Base-by-base conservation (phyloP, 768 basidiomycete genomes). In the Rhodocollybia butyracea region DNA sequence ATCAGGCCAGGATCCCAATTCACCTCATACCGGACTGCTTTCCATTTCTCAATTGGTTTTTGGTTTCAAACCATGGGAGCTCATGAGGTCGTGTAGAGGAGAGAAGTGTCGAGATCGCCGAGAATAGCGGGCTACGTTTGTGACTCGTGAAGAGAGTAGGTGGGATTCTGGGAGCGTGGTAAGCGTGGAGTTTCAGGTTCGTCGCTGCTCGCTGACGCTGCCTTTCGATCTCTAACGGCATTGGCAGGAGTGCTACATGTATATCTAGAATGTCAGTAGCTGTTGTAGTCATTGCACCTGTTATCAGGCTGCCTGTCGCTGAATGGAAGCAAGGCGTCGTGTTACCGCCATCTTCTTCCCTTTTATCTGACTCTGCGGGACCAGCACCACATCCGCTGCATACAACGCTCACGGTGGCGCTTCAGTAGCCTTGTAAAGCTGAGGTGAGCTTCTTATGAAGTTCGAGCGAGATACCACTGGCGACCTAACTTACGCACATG, bases 61-160 rank as follows among this genome's bases (percentile, higher is more conserved):
- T 15, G 46, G 46, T 21, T 5, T 17, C n/a, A 30, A 27, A 7
- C 19, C n/a, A 31, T 24, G 56, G 1, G 45, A n/a, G 17, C 54
- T 17, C 15, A 58, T 32, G 1, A 63, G 48, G 21, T 61, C 22
- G 27, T 65, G 63, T 4, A 65, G 50, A 1, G 61, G 53, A 1
- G 63, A 58, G 5, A 38, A 12, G 36, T 59, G 58, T 17, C 54
- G 34, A 1, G 19, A 4, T 2, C 56, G 22, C 5, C 55, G 29
- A 15, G 45, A n/a, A 5, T n/a, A 17, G 2, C 21, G 43, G 21
- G 6, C 43, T 11, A 7, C 47, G 21, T 21, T 36, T 13, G 2
- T 21, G 5, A 13, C 19, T 4, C 3, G 54, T 34, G 5, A 29
- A 4, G 0, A 5, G 3, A 62, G 30, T 6, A 54, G 57, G 41